phyloP scores from a whole-genome alignment of 2,329 filamentous ascomycete species.

The Aspergillus sp. region DNA sequence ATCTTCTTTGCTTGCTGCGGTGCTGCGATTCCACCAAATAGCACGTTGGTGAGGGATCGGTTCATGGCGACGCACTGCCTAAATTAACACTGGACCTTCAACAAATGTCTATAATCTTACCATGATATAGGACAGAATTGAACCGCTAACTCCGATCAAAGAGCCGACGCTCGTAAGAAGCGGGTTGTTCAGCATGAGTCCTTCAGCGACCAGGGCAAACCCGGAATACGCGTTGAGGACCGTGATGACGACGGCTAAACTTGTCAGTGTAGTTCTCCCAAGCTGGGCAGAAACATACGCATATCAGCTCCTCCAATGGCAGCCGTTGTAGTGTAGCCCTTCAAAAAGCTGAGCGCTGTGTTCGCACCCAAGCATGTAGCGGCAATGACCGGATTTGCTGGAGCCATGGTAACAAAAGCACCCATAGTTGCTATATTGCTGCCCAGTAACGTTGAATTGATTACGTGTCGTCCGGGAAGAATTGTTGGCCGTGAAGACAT shows the following conservation, averaged over 20 bases:
- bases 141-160: constrained; percentile 83
- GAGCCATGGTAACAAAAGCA: constrained; percentile 77
- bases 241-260: constrained; percentile 75
- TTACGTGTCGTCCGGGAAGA: constrained; percentile 70
- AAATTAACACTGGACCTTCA: not conserved
- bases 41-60: constrained; percentile 79
- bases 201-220: constrained; percentile 85
- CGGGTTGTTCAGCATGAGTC: constrained; percentile 87
- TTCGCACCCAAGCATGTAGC: constrained; percentile 76
- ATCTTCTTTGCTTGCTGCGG: constrained; percentile 65
- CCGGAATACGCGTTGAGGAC: constrained; percentile 89
- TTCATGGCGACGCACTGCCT: constrained; percentile 81
- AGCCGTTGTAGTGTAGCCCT: constrained; percentile 83
- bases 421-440: constrained; percentile 81
- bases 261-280: constrained; percentile 16
- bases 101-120: constrained; percentile 14
- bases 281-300: constrained; percentile 49
- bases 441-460: constrained; percentile 73
- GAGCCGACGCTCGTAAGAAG: constrained; percentile 82
- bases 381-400: constrained; percentile 74
- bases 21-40: constrained; percentile 78
- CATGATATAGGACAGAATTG: constrained; percentile 82
- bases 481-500: constrained; percentile 76
- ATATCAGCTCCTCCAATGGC: constrained; percentile 93
- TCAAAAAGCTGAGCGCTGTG: constrained; percentile 74